Percentiles rank a stretch among this genome's conserved stretches.
Conservation (phyloP, 2,329 filamentous ascomycete genomes). For the Fusarium sp. region DNA sequence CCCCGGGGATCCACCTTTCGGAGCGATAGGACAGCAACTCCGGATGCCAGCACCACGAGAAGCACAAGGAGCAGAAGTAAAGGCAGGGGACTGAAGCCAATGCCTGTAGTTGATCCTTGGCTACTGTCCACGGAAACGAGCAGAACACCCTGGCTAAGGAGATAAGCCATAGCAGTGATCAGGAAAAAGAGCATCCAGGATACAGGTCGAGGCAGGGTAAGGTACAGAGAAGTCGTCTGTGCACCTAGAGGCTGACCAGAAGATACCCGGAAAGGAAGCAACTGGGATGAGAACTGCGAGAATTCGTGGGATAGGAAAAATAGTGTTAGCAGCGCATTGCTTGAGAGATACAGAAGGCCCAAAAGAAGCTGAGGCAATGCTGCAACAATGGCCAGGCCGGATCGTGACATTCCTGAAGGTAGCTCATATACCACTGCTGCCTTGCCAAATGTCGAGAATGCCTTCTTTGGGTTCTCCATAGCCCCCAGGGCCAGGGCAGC, state of each 20-base stretch:
- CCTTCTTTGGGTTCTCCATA: constrained; percentile 42
- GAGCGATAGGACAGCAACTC: constrained; percentile 55
- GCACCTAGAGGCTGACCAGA: constrained; percentile 57
- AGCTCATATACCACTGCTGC: constrained; percentile 52
- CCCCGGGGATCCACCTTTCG: constrained; percentile 55
- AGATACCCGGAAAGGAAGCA: constrained; percentile 58
- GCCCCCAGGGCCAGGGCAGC: constrained; percentile 56
- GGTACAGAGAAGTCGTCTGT: constrained; percentile 61
- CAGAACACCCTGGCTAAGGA: constrained; percentile 60
- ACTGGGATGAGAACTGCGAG: constrained; percentile 55
- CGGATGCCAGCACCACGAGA: constrained; percentile 51
- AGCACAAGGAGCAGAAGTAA: constrained; percentile 58
- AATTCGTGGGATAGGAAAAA: constrained; percentile 65
- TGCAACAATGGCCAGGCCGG: constrained; percentile 54
- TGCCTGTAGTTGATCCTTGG: constrained; percentile 41
- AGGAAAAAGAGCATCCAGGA: constrained; percentile 59
- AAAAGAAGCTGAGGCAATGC: constrained; percentile 63
- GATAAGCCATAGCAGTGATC: constrained; percentile 59
- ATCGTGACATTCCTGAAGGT: constrained; percentile 42
- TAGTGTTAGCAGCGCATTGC: constrained; percentile 60
- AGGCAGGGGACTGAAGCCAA: constrained; percentile 59
- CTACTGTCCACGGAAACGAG: constrained; percentile 49
- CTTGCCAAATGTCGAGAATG: constrained; percentile 55
- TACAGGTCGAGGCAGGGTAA: constrained; percentile 62
- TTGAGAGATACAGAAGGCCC: constrained; percentile 60